Conservation (phyloP, 2,329 filamentous ascomycete genomes). For the Fusarium marasasianum region DNA sequence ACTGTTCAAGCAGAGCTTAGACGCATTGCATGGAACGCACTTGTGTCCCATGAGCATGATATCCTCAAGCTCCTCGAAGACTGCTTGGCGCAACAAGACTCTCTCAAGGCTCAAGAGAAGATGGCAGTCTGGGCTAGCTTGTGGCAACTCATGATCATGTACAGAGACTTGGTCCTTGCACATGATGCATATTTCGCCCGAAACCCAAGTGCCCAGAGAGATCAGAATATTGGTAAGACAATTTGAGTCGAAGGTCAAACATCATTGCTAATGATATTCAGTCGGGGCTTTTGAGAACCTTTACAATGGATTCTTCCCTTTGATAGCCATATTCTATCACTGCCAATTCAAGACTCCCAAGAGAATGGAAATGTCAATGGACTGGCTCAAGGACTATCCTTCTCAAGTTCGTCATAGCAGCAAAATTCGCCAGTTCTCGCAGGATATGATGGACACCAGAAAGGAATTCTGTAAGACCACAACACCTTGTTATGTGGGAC, state of each 20-base stretch:
- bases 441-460: conserved; percentile 48
- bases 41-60: conserved; percentile 51
- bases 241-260: background rate
- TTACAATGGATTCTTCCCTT: conserved; percentile 49
- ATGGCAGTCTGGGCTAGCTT: conserved; percentile 59
- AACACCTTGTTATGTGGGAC: background rate
- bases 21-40: conserved; percentile 50
- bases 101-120: conserved; percentile 52
- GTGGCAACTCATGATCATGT: conserved; percentile 61
- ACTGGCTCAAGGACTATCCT: conserved; percentile 49
- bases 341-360: conserved; percentile 54
- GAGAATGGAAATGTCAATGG: conserved; percentile 51
- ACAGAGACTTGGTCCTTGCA: conserved; percentile 53
- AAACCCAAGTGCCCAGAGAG: conserved; percentile 34
- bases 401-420: conserved; percentile 40
- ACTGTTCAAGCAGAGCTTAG: conserved; percentile 54
- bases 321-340: conserved; percentile 52
- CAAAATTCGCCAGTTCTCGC: conserved; percentile 42
- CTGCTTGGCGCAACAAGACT: conserved; percentile 50
- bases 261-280: conserved; percentile 18
- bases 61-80: conserved; percentile 54
- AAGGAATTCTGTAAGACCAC: conserved; percentile 49
- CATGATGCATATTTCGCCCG: conserved; percentile 44
- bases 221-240: conserved; percentile 38
- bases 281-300: conserved; percentile 43